Percentiles rank a stretch among this genome's conserved stretches.
These are phyloP conservation scores for Lipomyces yamanashiensis DNA, from an alignment of 805 yeast species.

Conservation along the genomic window DNA sequence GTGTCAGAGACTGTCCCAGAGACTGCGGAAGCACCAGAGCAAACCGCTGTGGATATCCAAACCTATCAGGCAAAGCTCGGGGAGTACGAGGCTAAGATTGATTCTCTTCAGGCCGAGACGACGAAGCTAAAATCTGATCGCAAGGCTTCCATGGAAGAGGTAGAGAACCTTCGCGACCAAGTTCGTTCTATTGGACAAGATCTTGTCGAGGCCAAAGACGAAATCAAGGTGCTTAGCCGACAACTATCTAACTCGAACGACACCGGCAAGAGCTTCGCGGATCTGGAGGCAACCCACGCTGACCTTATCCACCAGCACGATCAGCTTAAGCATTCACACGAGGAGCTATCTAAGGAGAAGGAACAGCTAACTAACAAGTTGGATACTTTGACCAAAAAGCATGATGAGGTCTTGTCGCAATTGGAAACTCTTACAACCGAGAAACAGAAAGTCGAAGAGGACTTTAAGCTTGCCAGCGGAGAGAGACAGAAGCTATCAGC, in stretches of 20 bases:
- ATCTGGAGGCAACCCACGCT: slow-evolving; percentile 28
- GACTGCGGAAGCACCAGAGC: slow-evolving; percentile 9
- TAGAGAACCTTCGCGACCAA: slow-evolving; percentile 76
- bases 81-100: slow-evolving; percentile 36
- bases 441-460: slow-evolving; percentile 7
- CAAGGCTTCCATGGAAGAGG: slow-evolving; percentile 54
- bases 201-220: slow-evolving; percentile 68
- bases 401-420: slow-evolving; percentile 1
- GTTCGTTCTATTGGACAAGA: slow-evolving; percentile 77
- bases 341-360: slow-evolving; percentile 26
- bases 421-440: background rate
- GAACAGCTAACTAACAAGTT: slow-evolving; percentile 23
- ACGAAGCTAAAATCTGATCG: slow-evolving; percentile 20
- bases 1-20: slow-evolving; percentile 17
- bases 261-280: slow-evolving; percentile 18
- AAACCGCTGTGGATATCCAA: slow-evolving; percentile 3
- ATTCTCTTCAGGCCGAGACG: slow-evolving; percentile 16
- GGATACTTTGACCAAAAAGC: slow-evolving; percentile 4
- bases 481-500: slow-evolving; percentile 45
- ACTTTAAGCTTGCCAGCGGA: slow-evolving; percentile 41
- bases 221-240: slow-evolving; percentile 19
- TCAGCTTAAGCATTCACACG: slow-evolving; percentile 26
- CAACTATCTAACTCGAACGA: slow-evolving; percentile 13
- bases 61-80: slow-evolving; percentile 9
- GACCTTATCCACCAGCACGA: slow-evolving; percentile 33